Evolutionary conservation across 2,329 filamentous ascomycete species (phyloP).

Genomic region (Orbilia javanica): DNA sequence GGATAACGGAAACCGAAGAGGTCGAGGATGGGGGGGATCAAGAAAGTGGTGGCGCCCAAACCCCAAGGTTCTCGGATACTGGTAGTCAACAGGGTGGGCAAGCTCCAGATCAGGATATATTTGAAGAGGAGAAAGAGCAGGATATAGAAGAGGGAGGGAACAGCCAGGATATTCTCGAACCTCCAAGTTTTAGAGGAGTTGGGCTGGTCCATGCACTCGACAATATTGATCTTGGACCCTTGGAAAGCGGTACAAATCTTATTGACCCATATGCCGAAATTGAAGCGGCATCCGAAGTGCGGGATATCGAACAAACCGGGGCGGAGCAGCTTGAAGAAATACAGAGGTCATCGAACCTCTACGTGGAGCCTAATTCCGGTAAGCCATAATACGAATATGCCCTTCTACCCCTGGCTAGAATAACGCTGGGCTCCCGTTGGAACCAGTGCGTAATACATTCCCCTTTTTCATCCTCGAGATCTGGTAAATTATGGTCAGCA

Average conservation of each 20-base stretch:
- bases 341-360: neutral
- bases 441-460: neutral
- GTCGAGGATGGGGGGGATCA: neutral
- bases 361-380: constrained; percentile 18
- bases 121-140: neutral
- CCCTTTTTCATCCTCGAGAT: constrained; percentile 12
- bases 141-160: neutral
- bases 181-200: constrained; percentile 12
- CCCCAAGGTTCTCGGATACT: neutral
- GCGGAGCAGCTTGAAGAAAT: neutral
- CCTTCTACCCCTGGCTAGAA: constrained; percentile 20
- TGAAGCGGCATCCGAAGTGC: neutral
- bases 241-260: neutral
- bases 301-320: neutral
- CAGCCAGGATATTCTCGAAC: neutral
- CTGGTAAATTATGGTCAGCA: constrained; percentile 15
- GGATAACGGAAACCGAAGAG: neutral
- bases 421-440: neutral
- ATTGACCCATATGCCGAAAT: neutral
- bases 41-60: neutral
- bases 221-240: constrained; percentile 8
- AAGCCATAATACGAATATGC: constrained; percentile 45
- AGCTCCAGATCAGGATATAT: neutral
- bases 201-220: constrained; percentile 21
- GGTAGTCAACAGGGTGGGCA: neutral